A percentile compares a stretch with the other conserved stretches of the same genome.
phyloP scores from a whole-genome alignment of 371 early-diverging fungal species.

The Gilbertella persicaria region DNA sequence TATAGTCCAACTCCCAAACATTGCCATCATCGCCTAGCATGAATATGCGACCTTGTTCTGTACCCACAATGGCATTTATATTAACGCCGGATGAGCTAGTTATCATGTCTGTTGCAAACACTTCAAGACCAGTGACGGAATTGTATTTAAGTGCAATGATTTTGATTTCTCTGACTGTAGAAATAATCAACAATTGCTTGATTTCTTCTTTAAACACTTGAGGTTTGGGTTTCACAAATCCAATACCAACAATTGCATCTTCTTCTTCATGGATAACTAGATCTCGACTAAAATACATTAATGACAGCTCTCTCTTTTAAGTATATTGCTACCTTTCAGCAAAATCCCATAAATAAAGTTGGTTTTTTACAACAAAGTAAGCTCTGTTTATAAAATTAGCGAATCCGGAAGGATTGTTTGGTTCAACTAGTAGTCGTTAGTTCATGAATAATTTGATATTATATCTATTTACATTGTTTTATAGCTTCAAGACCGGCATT shows the following conservation, averaged over 20 bases:
- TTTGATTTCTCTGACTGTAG: constrained; percentile 82
- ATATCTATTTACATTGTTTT: constrained; percentile 10
- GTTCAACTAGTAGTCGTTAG: too few species aligned
- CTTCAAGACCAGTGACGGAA: constrained; percentile 38
- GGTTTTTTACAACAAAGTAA: constrained; percentile 87
- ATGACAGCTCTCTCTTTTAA: neutral
- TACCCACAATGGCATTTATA: constrained; percentile 77
- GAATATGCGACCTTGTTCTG: constrained; percentile 81
- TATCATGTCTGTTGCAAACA: constrained; percentile 73
- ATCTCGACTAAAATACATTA: constrained; percentile 42
- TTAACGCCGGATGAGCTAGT: constrained; percentile 76
- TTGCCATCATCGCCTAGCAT: constrained; percentile 86
- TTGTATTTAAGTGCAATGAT: constrained; percentile 68
- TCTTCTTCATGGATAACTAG: constrained; percentile 78
- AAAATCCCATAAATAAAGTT: constrained; percentile 88
- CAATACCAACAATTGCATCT: constrained; percentile 84
- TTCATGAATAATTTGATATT: neutral
- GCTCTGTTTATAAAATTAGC: constrained; percentile 83
- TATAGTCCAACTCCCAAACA: constrained; percentile 88
- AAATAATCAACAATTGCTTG: constrained; percentile 80
- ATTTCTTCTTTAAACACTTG: constrained; percentile 78
- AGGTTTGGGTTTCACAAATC: constrained; percentile 70
- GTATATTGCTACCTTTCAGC: constrained; percentile 49
- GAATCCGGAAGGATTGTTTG: constrained; percentile 33
- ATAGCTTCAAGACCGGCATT: constrained; percentile 5